phyloP scores from a whole-genome alignment of 352 stramenopile species.

The Saprolegnia parasitica region DNA sequence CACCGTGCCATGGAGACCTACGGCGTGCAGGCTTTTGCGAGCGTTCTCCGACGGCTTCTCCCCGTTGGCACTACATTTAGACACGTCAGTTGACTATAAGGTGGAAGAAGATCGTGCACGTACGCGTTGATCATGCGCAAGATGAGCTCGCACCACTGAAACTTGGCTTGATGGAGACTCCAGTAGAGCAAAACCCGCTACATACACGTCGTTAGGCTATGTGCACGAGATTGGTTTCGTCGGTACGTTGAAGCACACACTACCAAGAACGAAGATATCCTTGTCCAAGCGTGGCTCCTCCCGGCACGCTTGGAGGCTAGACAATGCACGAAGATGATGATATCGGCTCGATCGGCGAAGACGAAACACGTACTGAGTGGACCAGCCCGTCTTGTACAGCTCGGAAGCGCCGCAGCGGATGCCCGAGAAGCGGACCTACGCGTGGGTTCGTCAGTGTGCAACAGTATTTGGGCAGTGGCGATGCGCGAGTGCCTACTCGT shows the following conservation, averaged over 20 bases:
- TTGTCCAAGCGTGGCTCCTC: not conserved
- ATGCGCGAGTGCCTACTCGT: slow-evolving; percentile 25
- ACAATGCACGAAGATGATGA: not conserved
- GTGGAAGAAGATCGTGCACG: slow-evolving; percentile 1
- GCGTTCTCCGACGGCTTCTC: too few species aligned
- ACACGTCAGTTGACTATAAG: too few species aligned
- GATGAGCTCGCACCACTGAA: slow-evolving; percentile 69
- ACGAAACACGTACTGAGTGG: slow-evolving; percentile 44
- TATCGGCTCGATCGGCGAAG: slow-evolving; percentile 1
- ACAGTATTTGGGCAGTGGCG: not conserved
- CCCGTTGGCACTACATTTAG: too few species aligned
- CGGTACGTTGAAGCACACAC: slow-evolving; percentile 65
- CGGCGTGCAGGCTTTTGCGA: too few species aligned
- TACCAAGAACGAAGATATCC: slow-evolving; percentile 63
- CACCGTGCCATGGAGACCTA: not conserved
- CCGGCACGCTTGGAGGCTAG: not conserved
- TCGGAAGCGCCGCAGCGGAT: slow-evolving; percentile 55
- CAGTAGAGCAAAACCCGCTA: slow-evolving; percentile 72
- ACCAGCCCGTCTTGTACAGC: slow-evolving; percentile 66
- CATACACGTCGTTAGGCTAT: slow-evolving; percentile 6
- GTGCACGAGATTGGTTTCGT: not conserved
- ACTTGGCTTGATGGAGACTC: slow-evolving; percentile 76
- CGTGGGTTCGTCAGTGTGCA: too few species aligned
- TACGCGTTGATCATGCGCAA: slow-evolving; percentile 50
- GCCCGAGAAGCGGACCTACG: slow-evolving; percentile 45